Percentiles rank a stretch among this genome's conserved stretches.
These are phyloP conservation scores for Citrus sinensis DNA, from an alignment of 345 rosid species.

Conservation along the genomic window DNA sequence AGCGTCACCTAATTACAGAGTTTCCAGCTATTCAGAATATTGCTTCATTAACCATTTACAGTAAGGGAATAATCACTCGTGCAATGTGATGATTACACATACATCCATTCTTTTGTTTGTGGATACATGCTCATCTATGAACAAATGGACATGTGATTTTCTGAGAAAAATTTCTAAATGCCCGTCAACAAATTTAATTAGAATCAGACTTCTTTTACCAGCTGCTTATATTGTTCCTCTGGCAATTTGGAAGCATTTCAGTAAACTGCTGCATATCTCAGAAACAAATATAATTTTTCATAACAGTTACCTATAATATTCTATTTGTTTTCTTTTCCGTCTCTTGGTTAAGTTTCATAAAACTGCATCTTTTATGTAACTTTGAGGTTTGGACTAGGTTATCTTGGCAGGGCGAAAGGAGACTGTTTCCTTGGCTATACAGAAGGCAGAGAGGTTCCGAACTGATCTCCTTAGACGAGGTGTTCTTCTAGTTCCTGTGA, in stretches of 20 bases:
- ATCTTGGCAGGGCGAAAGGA: constrained; percentile 87
- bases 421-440: constrained; percentile 57
- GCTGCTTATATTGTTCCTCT: background rate
- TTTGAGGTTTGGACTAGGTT: constrained; percentile 45
- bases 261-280: background rate
- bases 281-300: background rate
- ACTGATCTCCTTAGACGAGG: constrained; percentile 86
- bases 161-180: background rate
- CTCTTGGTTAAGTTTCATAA: background rate
- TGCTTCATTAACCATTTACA: background rate
- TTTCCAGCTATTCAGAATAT: background rate
- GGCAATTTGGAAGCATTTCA: background rate
- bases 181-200: background rate
- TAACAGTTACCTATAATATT: background rate
- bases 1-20: background rate
- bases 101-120: background rate
- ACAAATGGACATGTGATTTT: background rate
- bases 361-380: background rate
- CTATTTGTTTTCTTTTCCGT: background rate
- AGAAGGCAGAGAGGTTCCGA: constrained; percentile 82
- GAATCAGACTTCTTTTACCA: background rate
- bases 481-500: constrained; percentile 83
- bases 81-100: background rate
- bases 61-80: background rate
- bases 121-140: background rate